Base-by-base conservation (phyloP, 2,329 filamentous ascomycete species). In the Geoglossum cookeanum region DNA sequence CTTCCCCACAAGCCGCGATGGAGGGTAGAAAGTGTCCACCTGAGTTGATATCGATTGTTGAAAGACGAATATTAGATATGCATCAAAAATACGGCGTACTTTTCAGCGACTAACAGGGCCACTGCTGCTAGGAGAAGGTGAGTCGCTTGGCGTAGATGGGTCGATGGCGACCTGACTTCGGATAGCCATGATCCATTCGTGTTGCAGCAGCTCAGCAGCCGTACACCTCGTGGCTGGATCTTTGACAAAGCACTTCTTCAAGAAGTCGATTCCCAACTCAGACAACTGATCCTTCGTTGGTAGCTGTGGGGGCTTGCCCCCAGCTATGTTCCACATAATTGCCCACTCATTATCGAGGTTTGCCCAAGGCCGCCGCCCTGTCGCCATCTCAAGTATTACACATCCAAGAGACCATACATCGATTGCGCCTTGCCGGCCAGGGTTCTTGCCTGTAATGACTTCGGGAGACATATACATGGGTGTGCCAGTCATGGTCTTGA, bases 381-480 rank as follows among this genome's bases (percentile, higher is more conserved):
- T 98, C 3, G 88, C 88, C 91, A 98, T 97, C 70, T 98, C 92
- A 47, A 96, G 79, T 62, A 98, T 87, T 42, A 98, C 92, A 67
- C 92, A 98, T 57, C 92, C 91, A 2, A 98, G 77, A 2, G 90
- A 96, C 91, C 91, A 98, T 60, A 97, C 83, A 67, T 98, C 91
- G 49, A 94, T 88, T 2, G 90, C 84, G 44, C 90, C 91, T 59
- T 89, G 84, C 62, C 87, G 84, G 57, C 86, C 85, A 11, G 82
- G 74, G 67, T 82, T 83, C 62, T 90, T 84, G 58, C 92, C 92
- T 65, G 90, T 94, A 74, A 98, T 97, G 45, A 96, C 88, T 74
- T 98, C 92, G 4, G 92, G 92, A 5, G 92, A 97, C 92, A 98
- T 98, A 75, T 98, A 98, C 92, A 98, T 98, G 2, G 92, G 92